Conservation (phyloP, 208 protist species). For the Borovskyia barvae region DNA sequence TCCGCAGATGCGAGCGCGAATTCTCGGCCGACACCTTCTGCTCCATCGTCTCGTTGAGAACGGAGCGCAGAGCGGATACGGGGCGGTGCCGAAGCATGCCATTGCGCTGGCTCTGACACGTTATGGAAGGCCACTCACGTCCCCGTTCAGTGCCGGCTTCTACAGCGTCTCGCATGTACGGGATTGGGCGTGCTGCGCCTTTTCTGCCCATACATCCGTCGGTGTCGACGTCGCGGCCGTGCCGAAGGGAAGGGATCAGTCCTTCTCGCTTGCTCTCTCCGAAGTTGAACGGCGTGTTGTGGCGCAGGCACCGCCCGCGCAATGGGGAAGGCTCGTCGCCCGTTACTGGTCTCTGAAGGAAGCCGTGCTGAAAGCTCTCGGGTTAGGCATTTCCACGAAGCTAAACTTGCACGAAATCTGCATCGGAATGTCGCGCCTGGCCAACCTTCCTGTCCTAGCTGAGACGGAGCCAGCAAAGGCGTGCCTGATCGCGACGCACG, state of each 20-base stretch:
- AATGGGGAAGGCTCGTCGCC: constrained; percentile 7
- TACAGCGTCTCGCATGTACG: constrained; percentile 27
- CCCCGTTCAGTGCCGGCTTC: background rate
- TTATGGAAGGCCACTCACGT: constrained; percentile 13
- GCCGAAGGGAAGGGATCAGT: background rate
- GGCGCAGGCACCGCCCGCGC: background rate
- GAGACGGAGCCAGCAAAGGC: background rate
- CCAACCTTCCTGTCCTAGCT: background rate
- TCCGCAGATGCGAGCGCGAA: constrained; percentile 3
- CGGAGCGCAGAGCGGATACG: no score
- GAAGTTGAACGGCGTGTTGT: background rate
- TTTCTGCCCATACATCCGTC: background rate
- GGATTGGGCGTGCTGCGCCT: constrained; percentile 26
- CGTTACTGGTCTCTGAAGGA: constrained; percentile 40
- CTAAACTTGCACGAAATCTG: constrained; percentile 11
- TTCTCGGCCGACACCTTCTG: constrained; percentile 17
- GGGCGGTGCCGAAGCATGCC: no score
- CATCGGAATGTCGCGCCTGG: background rate
- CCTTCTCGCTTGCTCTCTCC: background rate
- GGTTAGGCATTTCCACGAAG: constrained; percentile 17
- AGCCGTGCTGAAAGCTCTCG: constrained; percentile 33
- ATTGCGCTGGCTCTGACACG: no score
- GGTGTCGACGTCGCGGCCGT: constrained; percentile 28
- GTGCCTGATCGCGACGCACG: background rate
- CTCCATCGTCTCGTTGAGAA: no score